phyloP scores from a whole-genome alignment of 2,329 filamentous ascomycete genomes.

The Penicillium sp. region DNA sequence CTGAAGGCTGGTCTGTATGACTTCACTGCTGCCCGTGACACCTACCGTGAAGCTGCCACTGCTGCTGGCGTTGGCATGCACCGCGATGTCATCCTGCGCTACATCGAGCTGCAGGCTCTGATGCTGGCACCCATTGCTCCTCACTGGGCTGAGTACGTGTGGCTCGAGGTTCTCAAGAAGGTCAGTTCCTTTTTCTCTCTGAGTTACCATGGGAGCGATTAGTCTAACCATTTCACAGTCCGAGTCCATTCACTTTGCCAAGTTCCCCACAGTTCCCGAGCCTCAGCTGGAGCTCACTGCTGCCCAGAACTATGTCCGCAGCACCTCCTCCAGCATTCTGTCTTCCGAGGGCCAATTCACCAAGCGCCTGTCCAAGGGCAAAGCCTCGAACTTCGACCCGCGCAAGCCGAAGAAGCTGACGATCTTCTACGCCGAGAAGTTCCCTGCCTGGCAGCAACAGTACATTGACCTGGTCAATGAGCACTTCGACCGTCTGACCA shows the following conservation, averaged over 20 bases:
- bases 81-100: slow-evolving; percentile 73
- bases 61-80: slow-evolving; percentile 85
- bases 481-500: slow-evolving; percentile 64
- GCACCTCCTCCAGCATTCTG: slow-evolving; percentile 75
- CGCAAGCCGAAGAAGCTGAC: slow-evolving; percentile 90
- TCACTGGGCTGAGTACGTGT: slow-evolving; percentile 93
- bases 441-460: slow-evolving; percentile 88
- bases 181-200: slow-evolving; percentile 25
- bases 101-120: slow-evolving; percentile 83
- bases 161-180: slow-evolving; percentile 84
- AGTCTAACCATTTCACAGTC: slow-evolving; percentile 45
- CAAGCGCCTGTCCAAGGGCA: slow-evolving; percentile 93
- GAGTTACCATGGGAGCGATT: not conserved
- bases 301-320: slow-evolving; percentile 78
- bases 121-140: slow-evolving; percentile 82
- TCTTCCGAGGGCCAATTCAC: slow-evolving; percentile 73
- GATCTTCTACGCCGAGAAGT: slow-evolving; percentile 77
- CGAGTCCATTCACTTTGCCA: slow-evolving; percentile 74
- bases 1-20: slow-evolving; percentile 87
- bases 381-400: slow-evolving; percentile 80
- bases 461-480: slow-evolving; percentile 79
- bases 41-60: slow-evolving; percentile 81
- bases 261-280: slow-evolving; percentile 70
- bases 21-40: slow-evolving; percentile 82
- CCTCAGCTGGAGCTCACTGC: slow-evolving; percentile 70